These are phyloP conservation scores for Candida insectorum DNA, from an alignment of 805 yeast species.

Conservation along the genomic window DNA sequence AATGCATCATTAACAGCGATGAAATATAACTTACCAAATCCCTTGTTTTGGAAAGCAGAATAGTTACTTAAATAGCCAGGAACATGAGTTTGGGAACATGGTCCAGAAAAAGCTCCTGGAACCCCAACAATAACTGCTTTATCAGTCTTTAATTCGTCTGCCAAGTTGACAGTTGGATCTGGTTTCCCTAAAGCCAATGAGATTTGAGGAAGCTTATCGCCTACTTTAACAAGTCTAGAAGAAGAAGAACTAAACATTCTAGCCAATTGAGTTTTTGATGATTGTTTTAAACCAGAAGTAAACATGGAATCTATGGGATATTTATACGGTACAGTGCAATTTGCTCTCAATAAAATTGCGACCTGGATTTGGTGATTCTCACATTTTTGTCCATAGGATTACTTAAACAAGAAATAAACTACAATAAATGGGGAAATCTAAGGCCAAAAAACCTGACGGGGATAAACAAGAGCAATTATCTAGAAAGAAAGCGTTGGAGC, in stretches of 20 bases:
- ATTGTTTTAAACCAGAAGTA: background rate
- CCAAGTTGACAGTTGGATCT: conserved; percentile 56
- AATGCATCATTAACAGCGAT: conserved; percentile 86
- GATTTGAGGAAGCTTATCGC: conserved; percentile 59
- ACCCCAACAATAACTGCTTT: conserved; percentile 39
- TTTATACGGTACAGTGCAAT: too few species aligned
- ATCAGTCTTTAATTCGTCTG: conserved; percentile 38
- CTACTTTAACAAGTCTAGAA: conserved; percentile 34
- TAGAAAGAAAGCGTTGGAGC: conserved; percentile 48
- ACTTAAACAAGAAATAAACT: too few species aligned
- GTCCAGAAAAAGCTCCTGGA: conserved; percentile 75
- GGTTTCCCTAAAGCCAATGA: conserved; percentile 63
- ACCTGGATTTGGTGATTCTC: too few species aligned
- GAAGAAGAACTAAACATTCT: conserved; percentile 12
- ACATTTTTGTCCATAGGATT: too few species aligned
- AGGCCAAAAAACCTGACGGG: conserved; percentile 2
- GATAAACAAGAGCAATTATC: conserved; percentile 40
- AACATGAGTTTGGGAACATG: conserved; percentile 67
- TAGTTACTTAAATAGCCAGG: conserved; percentile 65
- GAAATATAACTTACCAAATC: conserved; percentile 59
- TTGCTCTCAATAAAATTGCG: too few species aligned
- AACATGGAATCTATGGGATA: conserved; percentile 1
- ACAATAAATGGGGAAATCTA: conserved; percentile 8
- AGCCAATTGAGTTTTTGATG: conserved; percentile 5
- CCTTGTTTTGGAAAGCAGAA: conserved; percentile 57